Base-by-base conservation (phyloP, 768 basidiomycete species). In the Lentinula aciculospora region DNA sequence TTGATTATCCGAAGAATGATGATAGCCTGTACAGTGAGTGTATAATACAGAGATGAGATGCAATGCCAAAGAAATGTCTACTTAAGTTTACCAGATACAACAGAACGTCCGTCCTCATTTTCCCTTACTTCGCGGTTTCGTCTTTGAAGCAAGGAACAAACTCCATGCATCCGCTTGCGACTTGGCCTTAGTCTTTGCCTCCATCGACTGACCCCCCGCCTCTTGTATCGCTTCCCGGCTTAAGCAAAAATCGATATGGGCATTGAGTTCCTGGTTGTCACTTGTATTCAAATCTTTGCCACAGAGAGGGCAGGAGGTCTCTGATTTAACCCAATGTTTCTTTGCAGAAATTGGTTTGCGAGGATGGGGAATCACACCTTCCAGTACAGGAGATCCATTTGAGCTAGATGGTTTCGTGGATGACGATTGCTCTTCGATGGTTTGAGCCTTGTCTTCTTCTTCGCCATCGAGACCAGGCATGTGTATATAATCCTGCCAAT, bases 181-280 rank as follows among this genome's bases (percentile, higher is more conserved):
- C 23, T 17, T 56, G n/a, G n/a, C 21, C 13, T 58, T 57, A 7
- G 25, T 27, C 19, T 58, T 54, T 12, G 25, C 62, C 69, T n/a
- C 71, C 69, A 56, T 74, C 71, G 19, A 64, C 71, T 19, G 64
- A 62, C 63, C 66, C 57, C 89, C 88, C 0, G 89, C 89, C 64
- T 89, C 81, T 58, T 80, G 72, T 60, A 96, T 94, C 2, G 84
- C 88, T 23, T 80, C 81, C 58, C 83, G 82, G 67, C 90, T 94
- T 51, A 97, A 69, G 66, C 94, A 97, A 64, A 86, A 89, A 69
- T 97, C 94, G 44, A 97, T 78, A 65, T 97, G 94, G n/a, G 82
- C 76, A 66, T 97, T 96, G 32, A 97, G 71, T 4, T 81, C 85
- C 48, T 80, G 76, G 66, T 97, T 97, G 67, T 56, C 42, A n/a